Conservation (phyloP, 1,284 basidiomycete species). For the Kwoniella shivajii region DNA sequence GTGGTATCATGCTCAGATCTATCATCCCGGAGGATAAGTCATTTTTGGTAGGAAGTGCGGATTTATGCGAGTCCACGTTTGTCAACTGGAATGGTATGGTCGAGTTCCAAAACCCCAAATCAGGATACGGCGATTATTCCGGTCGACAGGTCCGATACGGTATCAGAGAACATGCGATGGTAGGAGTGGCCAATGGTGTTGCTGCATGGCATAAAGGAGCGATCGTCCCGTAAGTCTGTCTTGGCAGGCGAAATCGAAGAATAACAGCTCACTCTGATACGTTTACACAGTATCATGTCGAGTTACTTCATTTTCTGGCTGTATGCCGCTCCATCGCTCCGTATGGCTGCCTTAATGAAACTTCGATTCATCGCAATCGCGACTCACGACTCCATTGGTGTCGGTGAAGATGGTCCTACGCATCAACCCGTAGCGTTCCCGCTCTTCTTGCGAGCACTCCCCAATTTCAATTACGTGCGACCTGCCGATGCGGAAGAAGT, state of each 20-base stretch:
- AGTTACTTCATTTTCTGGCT: slow-evolving; percentile 54
- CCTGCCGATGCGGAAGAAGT: slow-evolving; percentile 50
- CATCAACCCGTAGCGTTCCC: slow-evolving; percentile 48
- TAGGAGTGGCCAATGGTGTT: slow-evolving; percentile 42
- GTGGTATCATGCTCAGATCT: slow-evolving; percentile 41
- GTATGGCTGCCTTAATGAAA: slow-evolving; percentile 47
- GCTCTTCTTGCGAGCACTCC: slow-evolving; percentile 43
- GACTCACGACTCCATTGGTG: slow-evolving; percentile 48
- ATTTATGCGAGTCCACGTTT: slow-evolving; percentile 48
- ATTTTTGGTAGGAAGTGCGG: slow-evolving; percentile 45
- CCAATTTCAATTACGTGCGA: slow-evolving; percentile 45
- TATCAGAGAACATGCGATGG: slow-evolving; percentile 50
- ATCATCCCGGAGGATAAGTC: slow-evolving; percentile 38
- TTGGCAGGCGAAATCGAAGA: neutral
- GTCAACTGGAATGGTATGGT: slow-evolving; percentile 42
- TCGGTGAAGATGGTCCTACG: slow-evolving; percentile 50
- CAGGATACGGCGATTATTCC: slow-evolving; percentile 43
- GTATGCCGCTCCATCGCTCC: slow-evolving; percentile 49
- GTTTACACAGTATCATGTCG: slow-evolving; percentile 71
- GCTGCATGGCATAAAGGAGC: slow-evolving; percentile 48
- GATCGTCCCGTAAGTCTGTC: slow-evolving; percentile 31
- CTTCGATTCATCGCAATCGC: slow-evolving; percentile 49
- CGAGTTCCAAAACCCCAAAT: slow-evolving; percentile 48
- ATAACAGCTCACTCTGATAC: neutral
- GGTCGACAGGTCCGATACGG: slow-evolving; percentile 50